Evolutionary conservation across 257 asterid species (phyloP).

Genomic region (Penstemon newberryi): DNA sequence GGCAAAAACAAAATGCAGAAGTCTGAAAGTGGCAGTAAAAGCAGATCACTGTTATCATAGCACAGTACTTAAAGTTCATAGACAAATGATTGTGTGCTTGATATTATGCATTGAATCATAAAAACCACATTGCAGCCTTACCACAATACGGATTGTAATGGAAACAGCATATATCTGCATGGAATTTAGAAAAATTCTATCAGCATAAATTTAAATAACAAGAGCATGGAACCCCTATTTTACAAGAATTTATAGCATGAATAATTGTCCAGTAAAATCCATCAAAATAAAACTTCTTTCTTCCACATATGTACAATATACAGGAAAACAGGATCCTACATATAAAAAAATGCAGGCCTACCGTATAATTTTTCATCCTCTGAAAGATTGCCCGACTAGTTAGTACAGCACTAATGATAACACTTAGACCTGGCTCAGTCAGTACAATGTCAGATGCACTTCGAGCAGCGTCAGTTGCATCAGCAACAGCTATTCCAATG

Average conservation of each 20-base stretch:
- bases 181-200: background rate
- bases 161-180: slow-evolving; percentile 36
- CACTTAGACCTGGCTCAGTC: slow-evolving; percentile 37
- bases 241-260: background rate
- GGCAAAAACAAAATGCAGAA: background rate
- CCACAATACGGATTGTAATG: slow-evolving; percentile 36
- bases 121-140: slow-evolving; percentile 1
- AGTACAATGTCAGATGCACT: slow-evolving; percentile 38
- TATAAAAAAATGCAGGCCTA: slow-evolving; percentile 10
- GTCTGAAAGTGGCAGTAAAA: background rate
- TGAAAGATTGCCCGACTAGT: slow-evolving; percentile 38
- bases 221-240: no score
- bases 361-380: slow-evolving; percentile 37
- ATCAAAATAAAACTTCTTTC: background rate
- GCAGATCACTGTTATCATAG: background rate
- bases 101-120: background rate
- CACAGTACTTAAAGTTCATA: background rate
- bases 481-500: slow-evolving; percentile 37
- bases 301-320: background rate
- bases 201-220: background rate
- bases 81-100: background rate
- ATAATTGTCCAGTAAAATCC: background rate
- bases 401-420: slow-evolving; percentile 34
- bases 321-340: background rate
- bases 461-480: slow-evolving; percentile 37